Conservation (phyloP, 176 grass and related monocot species). For the Cymbopogon citratus region DNA sequence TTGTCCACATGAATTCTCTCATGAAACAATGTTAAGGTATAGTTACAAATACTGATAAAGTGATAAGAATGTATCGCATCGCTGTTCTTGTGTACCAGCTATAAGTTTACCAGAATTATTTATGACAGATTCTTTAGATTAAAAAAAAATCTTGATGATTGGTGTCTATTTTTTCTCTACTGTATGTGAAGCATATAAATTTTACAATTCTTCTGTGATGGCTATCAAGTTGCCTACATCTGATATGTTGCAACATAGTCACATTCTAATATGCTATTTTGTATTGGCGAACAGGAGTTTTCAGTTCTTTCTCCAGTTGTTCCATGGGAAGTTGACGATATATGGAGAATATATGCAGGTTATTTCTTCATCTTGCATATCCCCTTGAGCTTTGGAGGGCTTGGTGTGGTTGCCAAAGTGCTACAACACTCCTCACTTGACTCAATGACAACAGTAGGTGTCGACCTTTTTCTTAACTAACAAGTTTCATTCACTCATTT, state of each 20-base stretch:
- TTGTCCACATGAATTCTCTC: not conserved
- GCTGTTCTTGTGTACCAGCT: not conserved
- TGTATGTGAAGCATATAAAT: not conserved
- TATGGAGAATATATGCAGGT: constrained; percentile 74
- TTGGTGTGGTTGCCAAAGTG: constrained; percentile 49
- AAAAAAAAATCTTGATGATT: not conserved
- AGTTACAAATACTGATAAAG: not conserved
- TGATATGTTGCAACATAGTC: not conserved
- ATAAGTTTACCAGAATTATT: not conserved
- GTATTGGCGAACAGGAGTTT: constrained; percentile 31
- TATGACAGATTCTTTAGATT: not conserved
- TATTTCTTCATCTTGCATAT: constrained; percentile 82
- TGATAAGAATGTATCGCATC: not conserved
- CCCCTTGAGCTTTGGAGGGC: constrained; percentile 88
- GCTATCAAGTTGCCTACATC: not conserved
- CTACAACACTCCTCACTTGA: constrained; percentile 54
- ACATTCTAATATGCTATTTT: constrained; percentile 6
- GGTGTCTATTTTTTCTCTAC: not conserved
- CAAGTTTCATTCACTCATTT: not conserved
- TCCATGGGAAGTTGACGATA: constrained; percentile 69
- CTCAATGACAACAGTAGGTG: constrained; percentile 56
- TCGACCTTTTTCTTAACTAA: not conserved
- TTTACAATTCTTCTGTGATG: not conserved
- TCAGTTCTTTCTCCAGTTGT: constrained; percentile 40
- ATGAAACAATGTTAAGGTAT: not conserved